A percentile compares a stretch with the other conserved stretches of the same genome.
Conservation (phyloP, 164 flowering plant genomes). For the Magnolia sinica region DNA sequence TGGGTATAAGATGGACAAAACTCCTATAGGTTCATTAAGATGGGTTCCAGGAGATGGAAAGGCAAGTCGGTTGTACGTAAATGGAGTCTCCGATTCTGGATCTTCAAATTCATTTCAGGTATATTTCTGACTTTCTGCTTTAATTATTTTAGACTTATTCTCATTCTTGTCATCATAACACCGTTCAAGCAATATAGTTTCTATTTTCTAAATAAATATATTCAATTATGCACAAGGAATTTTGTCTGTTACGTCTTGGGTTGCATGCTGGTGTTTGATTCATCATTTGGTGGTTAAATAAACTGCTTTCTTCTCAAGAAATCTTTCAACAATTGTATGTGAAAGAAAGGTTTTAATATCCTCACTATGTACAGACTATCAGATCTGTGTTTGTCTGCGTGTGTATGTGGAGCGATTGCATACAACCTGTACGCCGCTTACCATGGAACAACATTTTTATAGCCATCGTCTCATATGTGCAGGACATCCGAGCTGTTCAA, state of each 20-base stretch:
- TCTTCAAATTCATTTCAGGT: constrained; percentile 73
- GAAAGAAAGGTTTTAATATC: background rate
- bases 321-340: background rate
- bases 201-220: background rate
- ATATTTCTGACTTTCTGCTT: constrained; percentile 4
- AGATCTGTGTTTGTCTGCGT: no score
- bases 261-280: background rate
- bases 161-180: background rate
- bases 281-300: background rate
- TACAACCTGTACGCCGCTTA: no score
- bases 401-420: no score
- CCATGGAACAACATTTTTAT: no score
- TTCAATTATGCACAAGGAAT: background rate
- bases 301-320: background rate
- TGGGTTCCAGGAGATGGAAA: constrained; percentile 74
- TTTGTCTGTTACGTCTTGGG: no score
- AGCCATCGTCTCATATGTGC: background rate
- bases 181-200: background rate
- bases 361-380: no score
- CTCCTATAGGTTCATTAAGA: constrained; percentile 62
- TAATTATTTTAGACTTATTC: background rate
- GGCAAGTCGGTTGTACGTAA: constrained; percentile 63
- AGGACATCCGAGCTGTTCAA: background rate
- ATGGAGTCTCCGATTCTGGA: constrained; percentile 44
- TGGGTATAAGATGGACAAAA: constrained; percentile 73